A percentile compares a stretch with the other conserved stretches of the same genome.
Evolutionary conservation across 345 rosid genomes (phyloP).

Genomic region (Eucalyptus cladocalyx): DNA sequence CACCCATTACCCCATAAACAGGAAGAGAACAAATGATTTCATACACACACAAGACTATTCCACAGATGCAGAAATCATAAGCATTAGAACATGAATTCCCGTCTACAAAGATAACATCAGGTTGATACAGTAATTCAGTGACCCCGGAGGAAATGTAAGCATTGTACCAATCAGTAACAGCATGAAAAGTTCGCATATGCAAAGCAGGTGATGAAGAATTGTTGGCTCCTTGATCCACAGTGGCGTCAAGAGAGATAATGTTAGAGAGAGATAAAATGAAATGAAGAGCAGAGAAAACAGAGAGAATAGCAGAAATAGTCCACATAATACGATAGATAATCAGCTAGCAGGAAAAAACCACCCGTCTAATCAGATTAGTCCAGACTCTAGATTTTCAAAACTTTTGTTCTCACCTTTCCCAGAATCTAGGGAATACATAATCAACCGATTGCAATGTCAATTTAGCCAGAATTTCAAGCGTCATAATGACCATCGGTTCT

Average conservation of each 20-base stretch:
- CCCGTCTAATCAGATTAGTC: not conserved
- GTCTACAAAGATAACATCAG: conserved; percentile 63
- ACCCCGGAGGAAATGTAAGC: conserved; percentile 74
- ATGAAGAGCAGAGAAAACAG: not conserved
- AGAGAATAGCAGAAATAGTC: not conserved
- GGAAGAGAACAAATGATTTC: not conserved
- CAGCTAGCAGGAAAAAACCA: too few species aligned
- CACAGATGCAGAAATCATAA: not conserved
- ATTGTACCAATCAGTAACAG: conserved; percentile 84
- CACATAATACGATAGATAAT: not conserved
- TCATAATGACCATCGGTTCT: not conserved
- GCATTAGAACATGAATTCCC: not conserved
- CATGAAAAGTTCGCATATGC: conserved; percentile 90
- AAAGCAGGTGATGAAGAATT: conserved; percentile 45
- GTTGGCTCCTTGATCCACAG: conserved; percentile 93
- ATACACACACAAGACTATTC: not conserved
- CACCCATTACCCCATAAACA: not conserved
- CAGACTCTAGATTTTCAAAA: not conserved
- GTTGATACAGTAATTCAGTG: conserved; percentile 67
- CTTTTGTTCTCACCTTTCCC: not conserved
- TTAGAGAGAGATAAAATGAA: not conserved
- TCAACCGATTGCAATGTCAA: not conserved
- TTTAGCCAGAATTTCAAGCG: not conserved
- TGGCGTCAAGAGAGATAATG: not conserved
- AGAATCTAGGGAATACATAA: not conserved